These are phyloP conservation scores for Liquidambar formosana DNA, from an alignment of 164 flowering plant species.

Conservation along the genomic window DNA sequence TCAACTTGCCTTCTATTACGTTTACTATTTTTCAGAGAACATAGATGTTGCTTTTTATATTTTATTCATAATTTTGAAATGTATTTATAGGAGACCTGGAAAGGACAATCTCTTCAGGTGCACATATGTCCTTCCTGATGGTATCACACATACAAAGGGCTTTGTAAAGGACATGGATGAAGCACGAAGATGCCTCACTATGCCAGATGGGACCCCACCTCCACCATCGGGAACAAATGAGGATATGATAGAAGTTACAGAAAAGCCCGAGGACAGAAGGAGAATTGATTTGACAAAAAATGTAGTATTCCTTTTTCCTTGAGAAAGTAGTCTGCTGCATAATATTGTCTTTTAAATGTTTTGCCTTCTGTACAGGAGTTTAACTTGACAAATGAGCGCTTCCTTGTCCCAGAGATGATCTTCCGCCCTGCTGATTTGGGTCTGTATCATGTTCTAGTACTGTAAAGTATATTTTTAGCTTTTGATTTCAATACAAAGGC, in stretches of 20 bases:
- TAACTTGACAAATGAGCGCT: constrained; percentile 88
- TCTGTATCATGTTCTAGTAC: constrained; percentile 27
- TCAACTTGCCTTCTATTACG: no score
- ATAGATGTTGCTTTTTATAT: not conserved
- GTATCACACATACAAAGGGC: constrained; percentile 77
- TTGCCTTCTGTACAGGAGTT: constrained; percentile 64
- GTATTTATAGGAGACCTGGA: constrained; percentile 60
- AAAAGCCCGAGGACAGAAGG: constrained; percentile 48
- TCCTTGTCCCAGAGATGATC: constrained; percentile 97
- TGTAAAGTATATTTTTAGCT: not conserved
- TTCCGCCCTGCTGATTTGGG: constrained; percentile 97
- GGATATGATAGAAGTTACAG: constrained; percentile 34
- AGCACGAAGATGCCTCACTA: constrained; percentile 55
- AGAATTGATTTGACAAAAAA: constrained; percentile 72
- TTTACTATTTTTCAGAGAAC: no score
- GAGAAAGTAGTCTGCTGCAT: not conserved
- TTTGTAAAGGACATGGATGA: constrained; percentile 74
- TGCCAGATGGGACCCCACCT: constrained; percentile 29
- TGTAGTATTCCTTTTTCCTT: constrained; percentile 32
- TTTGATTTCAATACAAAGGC: not conserved
- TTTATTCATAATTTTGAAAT: not conserved
- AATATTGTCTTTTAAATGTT: not conserved
- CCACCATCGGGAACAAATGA: constrained; percentile 16
- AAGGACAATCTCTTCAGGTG: constrained; percentile 67
- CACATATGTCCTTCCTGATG: constrained; percentile 95